Percentiles rank a stretch among this genome's conserved stretches.
phyloP scores from a whole-genome alignment of 306 rosid species.

The cucumber (Cucumis sativus) region DNA sequence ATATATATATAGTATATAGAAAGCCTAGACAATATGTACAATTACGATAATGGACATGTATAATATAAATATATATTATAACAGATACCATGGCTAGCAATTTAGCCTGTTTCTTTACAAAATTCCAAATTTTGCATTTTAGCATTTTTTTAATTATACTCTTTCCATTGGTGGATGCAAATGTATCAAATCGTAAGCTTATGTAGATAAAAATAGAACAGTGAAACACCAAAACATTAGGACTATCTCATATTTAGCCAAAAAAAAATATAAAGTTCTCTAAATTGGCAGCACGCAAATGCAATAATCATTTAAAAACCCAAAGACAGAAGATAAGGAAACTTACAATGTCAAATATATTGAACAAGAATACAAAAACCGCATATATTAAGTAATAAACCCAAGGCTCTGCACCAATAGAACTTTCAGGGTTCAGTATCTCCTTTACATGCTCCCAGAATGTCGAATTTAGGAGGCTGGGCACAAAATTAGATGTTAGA shows the following conservation, averaged over 20 bases:
- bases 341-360: constrained; percentile 95
- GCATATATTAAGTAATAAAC: constrained; percentile 86
- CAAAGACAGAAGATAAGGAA: constrained; percentile 16
- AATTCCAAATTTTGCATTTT: background rate
- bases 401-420: constrained; percentile 91
- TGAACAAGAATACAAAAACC: constrained; percentile 82
- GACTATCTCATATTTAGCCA: background rate
- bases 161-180: background rate
- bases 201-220: background rate
- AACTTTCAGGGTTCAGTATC: constrained; percentile 78
- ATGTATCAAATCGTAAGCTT: background rate
- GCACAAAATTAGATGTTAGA: constrained; percentile 7
- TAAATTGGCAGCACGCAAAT: constrained; percentile 4
- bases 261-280: background rate
- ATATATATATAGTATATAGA: too few species aligned
- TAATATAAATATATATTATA: too few species aligned
- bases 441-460: constrained; percentile 88
- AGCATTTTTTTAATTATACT: background rate
- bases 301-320: background rate
- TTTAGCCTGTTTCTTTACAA: background rate
- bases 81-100: background rate
- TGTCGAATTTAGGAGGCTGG: constrained; percentile 73
- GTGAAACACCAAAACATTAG: background rate
- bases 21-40: too few species aligned
- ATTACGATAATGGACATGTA: too few species aligned